Base-by-base conservation (phyloP, 306 rosid genomes). In the Acacia crassicarpa region DNA sequence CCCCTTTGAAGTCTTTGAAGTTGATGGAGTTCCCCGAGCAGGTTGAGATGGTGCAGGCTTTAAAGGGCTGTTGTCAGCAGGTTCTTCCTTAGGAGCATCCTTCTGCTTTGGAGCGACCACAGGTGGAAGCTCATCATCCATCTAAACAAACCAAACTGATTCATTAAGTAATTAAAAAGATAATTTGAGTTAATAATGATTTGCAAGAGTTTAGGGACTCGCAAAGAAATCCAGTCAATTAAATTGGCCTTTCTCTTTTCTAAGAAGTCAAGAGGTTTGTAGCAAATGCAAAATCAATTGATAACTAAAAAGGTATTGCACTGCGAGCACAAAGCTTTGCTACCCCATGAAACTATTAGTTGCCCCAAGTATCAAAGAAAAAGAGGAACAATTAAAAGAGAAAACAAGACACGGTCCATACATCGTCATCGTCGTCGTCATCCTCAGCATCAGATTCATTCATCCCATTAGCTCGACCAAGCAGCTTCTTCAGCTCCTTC, bases 401-500 rank as follows among this genome's bases (percentile, higher is more conserved):
- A 65, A 76, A 71, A 76, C 48, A 68, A 62, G 20, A 27, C 38
- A 16, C 20, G 69, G 72, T 9, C n/a, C 84, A 62, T 86, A 91
- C 98, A 25, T 63, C 69, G 0, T 91, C 93, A 0, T 93, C 97
- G 0, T 91, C 97, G 0, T 94, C 97, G 0, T 94, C 97, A 0
- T 95, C 98, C 12, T 93, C 99, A 44, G 86, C 97, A 74, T 93
- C 99, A 46, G 97, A 95, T 73, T 91, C 98, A 89, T 84, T 83
- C 75, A 93, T 72, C 58, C 98, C 98, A 74, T 90, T 79, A 81
- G 93, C 6, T 61, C 93, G 88, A 80, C 94, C 97, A 78, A 91
- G 94, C 80, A 93, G 76, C 90, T 93, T 92, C 91, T 95, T 93
- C 88, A 92, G 88, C 91, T 95, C 99, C 83, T 95, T 95, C 69